Evolutionary conservation across 495 filamentous ascomycete species (phyloP).

Genomic region (Hypoxylon lienhwacheense): DNA sequence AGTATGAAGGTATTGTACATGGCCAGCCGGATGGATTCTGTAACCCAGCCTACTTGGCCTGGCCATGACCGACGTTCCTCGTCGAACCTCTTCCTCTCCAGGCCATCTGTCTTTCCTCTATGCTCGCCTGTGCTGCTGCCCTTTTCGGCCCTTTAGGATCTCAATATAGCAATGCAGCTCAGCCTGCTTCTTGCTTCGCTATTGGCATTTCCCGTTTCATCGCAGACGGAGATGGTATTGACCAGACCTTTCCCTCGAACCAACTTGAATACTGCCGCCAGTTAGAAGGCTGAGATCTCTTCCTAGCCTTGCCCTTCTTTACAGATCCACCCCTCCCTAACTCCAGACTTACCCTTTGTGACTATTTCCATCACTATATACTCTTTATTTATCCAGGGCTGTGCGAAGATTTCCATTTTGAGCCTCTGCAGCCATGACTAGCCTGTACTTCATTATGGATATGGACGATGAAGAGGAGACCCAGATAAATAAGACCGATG

Average conservation of each 20-base stretch:
- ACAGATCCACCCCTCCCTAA: constrained; percentile 38
- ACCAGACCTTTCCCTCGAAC: constrained; percentile 29
- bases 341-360: constrained; percentile 34
- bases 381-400: constrained; percentile 47
- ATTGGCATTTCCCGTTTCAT: constrained; percentile 41
- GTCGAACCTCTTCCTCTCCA: constrained; percentile 20
- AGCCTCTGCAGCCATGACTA: constrained; percentile 49
- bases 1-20: constrained; percentile 20
- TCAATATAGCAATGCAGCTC: constrained; percentile 55
- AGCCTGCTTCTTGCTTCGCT: constrained; percentile 36
- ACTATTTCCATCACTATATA: constrained; percentile 39
- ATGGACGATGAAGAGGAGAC: constrained; percentile 43
- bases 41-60: constrained; percentile 23
- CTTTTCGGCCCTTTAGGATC: constrained; percentile 40
- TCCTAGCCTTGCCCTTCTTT: constrained; percentile 38
- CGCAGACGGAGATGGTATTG: constrained; percentile 39
- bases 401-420: constrained; percentile 47
- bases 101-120: constrained; percentile 23
- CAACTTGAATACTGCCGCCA: constrained; percentile 29
- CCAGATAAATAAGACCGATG: constrained; percentile 40
- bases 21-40: constrained; percentile 25
- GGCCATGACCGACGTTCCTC: constrained; percentile 20
- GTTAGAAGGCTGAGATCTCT: constrained; percentile 40
- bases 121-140: constrained; percentile 26
- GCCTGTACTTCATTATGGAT: constrained; percentile 54